Evolutionary conservation across 371 early-diverging fungal genomes (phyloP).

Genomic region (Blyttiomyces sp.): DNA sequence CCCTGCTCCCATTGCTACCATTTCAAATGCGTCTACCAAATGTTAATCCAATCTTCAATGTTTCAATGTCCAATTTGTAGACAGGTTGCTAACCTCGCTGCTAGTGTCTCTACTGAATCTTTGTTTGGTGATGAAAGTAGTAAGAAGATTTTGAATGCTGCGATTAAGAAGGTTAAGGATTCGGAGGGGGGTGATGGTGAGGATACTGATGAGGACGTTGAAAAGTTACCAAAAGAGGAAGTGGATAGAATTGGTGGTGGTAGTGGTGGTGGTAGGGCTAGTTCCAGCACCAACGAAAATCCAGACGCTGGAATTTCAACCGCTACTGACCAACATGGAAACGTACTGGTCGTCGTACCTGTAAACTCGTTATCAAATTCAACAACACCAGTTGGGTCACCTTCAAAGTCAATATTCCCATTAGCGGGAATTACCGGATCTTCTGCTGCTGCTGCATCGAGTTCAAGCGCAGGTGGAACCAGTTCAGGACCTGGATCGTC

Average conservation of each 20-base stretch:
- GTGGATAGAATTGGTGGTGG: background rate
- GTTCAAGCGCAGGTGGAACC: background rate
- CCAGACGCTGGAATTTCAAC: background rate
- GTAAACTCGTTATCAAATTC: too few species aligned
- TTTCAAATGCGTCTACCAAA: conserved; percentile 83
- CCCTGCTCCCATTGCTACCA: conserved; percentile 94
- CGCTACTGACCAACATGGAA: too few species aligned
- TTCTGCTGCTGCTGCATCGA: background rate
- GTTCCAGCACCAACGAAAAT: background rate
- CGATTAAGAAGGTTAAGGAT: background rate
- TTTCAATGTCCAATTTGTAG: conserved; percentile 86
- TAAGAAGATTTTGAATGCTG: background rate
- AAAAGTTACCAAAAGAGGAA: too few species aligned
- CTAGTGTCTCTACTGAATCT: conserved; percentile 61
- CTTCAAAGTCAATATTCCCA: too few species aligned
- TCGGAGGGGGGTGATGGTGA: background rate
- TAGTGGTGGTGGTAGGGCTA: background rate
- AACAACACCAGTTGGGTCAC: too few species aligned
- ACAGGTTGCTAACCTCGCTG: conserved; percentile 87
- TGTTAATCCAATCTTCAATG: conserved; percentile 68
- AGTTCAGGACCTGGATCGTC: background rate
- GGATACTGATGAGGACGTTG: too few species aligned
- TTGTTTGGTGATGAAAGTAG: conserved; percentile 16
- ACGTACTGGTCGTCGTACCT: too few species aligned
- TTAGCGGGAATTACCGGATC: too few species aligned